Percentiles rank a stretch among this genome's conserved stretches.
These are phyloP conservation scores for Monosporascus sp. DNA, from an alignment of 2,329 filamentous ascomycete genomes.

Conservation along the genomic window DNA sequence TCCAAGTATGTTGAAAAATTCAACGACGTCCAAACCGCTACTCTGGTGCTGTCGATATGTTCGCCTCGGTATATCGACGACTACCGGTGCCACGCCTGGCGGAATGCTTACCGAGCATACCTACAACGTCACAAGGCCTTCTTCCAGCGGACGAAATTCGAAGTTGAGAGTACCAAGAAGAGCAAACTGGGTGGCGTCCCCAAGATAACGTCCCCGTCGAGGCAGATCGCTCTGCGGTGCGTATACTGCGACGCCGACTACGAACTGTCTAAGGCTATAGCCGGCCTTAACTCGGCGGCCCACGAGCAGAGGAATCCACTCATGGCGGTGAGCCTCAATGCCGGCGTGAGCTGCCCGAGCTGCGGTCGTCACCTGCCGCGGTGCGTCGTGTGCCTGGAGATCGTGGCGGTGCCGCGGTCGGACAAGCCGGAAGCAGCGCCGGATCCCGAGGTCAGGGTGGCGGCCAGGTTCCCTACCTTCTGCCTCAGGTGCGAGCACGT, in stretches of 20 bases:
- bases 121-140: slow-evolving; percentile 69
- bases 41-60: slow-evolving; percentile 67
- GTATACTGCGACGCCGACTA: slow-evolving; percentile 66
- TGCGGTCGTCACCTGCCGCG: slow-evolving; percentile 62
- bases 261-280: slow-evolving; percentile 36
- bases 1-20: slow-evolving; percentile 71
- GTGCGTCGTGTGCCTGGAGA: slow-evolving; percentile 62
- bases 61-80: slow-evolving; percentile 74
- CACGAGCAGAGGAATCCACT: slow-evolving; percentile 44
- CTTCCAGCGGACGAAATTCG: slow-evolving; percentile 70
- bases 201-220: slow-evolving; percentile 58
- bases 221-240: slow-evolving; percentile 71
- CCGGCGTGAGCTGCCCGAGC: slow-evolving; percentile 59
- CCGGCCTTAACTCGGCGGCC: slow-evolving; percentile 5
- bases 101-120: slow-evolving; percentile 64
- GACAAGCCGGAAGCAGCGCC: slow-evolving; percentile 48
- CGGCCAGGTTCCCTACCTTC: slow-evolving; percentile 61
- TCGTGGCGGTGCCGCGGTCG: slow-evolving; percentile 58
- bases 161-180: slow-evolving; percentile 67
- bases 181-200: slow-evolving; percentile 59
- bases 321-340: slow-evolving; percentile 49
- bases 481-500: slow-evolving; percentile 65
- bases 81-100: slow-evolving; percentile 68
- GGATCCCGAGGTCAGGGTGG: slow-evolving; percentile 40
- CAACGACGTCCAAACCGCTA: slow-evolving; percentile 73